A percentile compares a stretch with the other conserved stretches of the same genome.
Conservation (phyloP, 176 grass and related monocot genomes). For the Musa troglodytarum region DNA sequence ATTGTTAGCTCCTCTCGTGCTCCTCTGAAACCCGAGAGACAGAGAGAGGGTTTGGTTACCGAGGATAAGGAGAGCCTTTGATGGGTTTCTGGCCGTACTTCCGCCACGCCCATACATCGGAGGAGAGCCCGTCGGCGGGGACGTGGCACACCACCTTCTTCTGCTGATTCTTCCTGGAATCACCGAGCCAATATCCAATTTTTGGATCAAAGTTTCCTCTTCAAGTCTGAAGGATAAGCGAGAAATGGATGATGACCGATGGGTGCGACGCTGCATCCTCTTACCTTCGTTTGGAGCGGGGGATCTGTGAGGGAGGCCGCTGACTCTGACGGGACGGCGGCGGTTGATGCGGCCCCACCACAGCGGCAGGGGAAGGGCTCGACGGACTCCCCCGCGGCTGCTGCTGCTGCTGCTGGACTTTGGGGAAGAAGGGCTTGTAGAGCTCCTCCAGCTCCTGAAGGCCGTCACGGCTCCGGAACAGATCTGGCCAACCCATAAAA, state of each 20-base stretch:
- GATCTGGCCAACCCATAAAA: constrained; percentile 12
- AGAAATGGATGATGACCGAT: neutral
- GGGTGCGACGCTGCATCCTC: neutral
- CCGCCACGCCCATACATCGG: constrained; percentile 77
- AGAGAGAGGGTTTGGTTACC: constrained; percentile 9
- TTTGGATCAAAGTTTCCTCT: constrained; percentile 4
- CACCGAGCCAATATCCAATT: neutral
- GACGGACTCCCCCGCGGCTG: neutral
- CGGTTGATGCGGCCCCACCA: neutral
- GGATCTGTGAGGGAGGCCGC: neutral
- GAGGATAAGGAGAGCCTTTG: constrained; percentile 75
- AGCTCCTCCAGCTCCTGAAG: constrained; percentile 34
- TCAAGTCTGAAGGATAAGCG: neutral
- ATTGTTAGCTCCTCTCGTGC: neutral
- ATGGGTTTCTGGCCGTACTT: constrained; percentile 99
- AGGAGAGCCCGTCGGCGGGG: constrained; percentile 26
- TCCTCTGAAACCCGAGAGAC: neutral
- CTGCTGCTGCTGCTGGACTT: neutral
- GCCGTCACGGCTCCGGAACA: neutral
- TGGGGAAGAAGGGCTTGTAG: constrained; percentile 28
- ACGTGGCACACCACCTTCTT: constrained; percentile 43
- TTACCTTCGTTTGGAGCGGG: constrained; percentile 58
- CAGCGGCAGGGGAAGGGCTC: neutral
- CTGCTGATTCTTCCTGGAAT: constrained; percentile 56
- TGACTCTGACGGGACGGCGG: neutral